Evolutionary conservation across 495 filamentous ascomycete species (phyloP), one percentile per base, ranked within the genome.

Genomic region (Trichoderma asperelloides): DNA sequence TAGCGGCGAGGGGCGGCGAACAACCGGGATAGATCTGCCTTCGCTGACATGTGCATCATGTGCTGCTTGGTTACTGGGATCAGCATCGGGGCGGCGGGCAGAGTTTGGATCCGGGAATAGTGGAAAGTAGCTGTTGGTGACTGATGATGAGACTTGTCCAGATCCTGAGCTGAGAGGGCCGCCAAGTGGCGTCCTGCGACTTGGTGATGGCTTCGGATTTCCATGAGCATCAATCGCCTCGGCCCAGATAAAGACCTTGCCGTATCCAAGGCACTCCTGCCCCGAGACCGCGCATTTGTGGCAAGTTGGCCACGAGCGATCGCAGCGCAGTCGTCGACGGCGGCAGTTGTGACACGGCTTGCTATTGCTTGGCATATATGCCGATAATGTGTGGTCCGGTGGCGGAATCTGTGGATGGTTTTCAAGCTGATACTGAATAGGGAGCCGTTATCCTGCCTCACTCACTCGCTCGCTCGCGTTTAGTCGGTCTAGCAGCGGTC

Each of bases 281-380:
- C 81, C 79, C 28, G 79, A 69, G 62, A 73, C 76, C 33, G 76
- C 75, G 70, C 79, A 83, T 64, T 83, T 82, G 64, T 78, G 73
- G 66, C 85, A 87, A 64, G 74, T 69, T 0, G 84, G 78, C 0
- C 77, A 70, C 1, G 81, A 82, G 40, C 77, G 77, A 67, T 87
- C 85, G 69, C 85, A 87, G 62, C 83, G 80, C 12, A 82, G 77
- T 25, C 82, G 80, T 66, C 81, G 80, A 1, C 76, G 78, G 5
- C 83, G 84, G 68, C 85, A 84, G 72, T 78, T 81, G 69, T 82
- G 81, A 68, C 81, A 84, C 49, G 78, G 45, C 65, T 74, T 76
- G 43, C 37, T 18, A 33, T 62, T 67, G 49, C 65, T 62, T 64
- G 40, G 63, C 63, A 64, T 64, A 60, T 60, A 60, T 8, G 55